Conservation (phyloP, 1,139 yeast genomes). For the Saccharomyces hybrid region DNA sequence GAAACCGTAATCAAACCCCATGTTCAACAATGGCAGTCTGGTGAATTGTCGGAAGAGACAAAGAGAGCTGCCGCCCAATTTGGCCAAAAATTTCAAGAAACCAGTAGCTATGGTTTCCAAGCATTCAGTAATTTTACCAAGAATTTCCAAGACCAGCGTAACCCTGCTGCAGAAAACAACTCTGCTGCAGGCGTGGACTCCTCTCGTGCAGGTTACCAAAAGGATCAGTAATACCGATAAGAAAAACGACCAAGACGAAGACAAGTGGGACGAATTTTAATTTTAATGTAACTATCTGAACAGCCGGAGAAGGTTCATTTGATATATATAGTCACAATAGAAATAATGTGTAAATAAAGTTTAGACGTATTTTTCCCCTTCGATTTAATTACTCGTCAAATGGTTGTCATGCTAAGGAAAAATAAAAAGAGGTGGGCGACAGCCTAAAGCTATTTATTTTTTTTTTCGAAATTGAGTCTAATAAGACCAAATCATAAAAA, state of each 20-base stretch:
- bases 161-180: slow-evolving; percentile 10
- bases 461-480: no score
- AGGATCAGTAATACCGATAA: slow-evolving; percentile 4
- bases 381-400: background rate
- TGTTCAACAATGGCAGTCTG: slow-evolving; percentile 69
- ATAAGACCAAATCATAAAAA: no score
- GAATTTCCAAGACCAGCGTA: slow-evolving; percentile 33
- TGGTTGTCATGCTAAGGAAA: background rate
- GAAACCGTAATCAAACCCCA: slow-evolving; percentile 87
- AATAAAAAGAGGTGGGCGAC: background rate
- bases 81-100: slow-evolving; percentile 88
- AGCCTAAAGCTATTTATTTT: no score
- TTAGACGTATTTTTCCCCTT: background rate
- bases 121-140: slow-evolving; percentile 58
- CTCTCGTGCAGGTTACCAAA: slow-evolving; percentile 5
- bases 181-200: slow-evolving; percentile 13
- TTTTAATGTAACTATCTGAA: background rate
- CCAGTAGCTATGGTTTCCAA: slow-evolving; percentile 64
- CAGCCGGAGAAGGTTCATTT: background rate
- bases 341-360: background rate
- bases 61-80: slow-evolving; percentile 89
- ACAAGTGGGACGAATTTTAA: slow-evolving; percentile 31
- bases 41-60: slow-evolving; percentile 74
- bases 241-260: slow-evolving; percentile 13
- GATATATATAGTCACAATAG: background rate